Evolutionary conservation across 2,329 filamentous ascomycete species (phyloP), one percentile per base, ranked within the genome.

Genomic region (Gnomoniopsis sp.): DNA sequence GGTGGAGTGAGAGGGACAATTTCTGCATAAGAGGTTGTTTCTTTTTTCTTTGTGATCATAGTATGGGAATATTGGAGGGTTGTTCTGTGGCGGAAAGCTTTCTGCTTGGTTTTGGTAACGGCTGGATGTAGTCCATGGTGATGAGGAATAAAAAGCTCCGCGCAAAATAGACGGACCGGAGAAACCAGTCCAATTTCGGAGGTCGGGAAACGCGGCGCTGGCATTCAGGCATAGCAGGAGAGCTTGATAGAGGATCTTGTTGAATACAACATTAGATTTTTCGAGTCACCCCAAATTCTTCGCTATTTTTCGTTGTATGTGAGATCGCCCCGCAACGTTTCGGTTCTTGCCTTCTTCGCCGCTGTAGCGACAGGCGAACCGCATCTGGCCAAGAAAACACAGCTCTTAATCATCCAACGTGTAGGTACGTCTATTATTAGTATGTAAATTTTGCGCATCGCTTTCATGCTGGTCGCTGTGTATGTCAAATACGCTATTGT

Each of bases 1-100:
- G 89, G 89, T 47, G 93, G 91, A 65, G 86, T 95, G 60, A 81
- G 91, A 66, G 91, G 90, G 41, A 79, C 70, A 2, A 47, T 62
- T 14, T 48, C 60, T 33, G 57, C 60, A 14, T 59, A 68, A 69
- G 59, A 67, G 68, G 49, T 65, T 69, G 7, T 17, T 14, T 17
- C 17, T 12, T 3, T 10, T 22, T 3, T 12, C 12, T 3, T 10
- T 22, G 2, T 12, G 14, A 19, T 11, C 19, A 30, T 19, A 2
- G 34, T 12, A 8, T 34, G 4, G n/a, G 22, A 14, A 23, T n/a
- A 23, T 22, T 15, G 22, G 26, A 23, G 19, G 41, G 47, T 26
- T 4, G 8, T 23, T 21, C 15, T 30, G 15, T 4, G 22, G 33
- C 12, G 30, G 38, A 22, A n/a, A 10, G 33, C 8, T 10, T 36